Base-by-base conservation (phyloP, 352 stramenopile species). In the Phytopythium boreale region DNA sequence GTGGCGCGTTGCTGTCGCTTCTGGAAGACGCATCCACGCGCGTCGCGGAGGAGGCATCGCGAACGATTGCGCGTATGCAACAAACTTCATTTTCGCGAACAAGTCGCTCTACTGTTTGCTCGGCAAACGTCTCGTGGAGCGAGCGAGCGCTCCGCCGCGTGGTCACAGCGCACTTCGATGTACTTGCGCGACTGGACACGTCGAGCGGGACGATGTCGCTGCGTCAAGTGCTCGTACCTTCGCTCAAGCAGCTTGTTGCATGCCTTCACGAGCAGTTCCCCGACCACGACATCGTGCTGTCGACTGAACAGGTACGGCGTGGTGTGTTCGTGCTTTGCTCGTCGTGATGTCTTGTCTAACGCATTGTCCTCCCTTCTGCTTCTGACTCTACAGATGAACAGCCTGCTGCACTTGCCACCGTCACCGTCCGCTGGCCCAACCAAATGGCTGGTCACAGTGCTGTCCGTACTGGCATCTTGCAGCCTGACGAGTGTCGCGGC, bases 141-240 rank as follows among this genome's bases (percentile, higher is more conserved):
- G 70, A 79, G 55, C 62, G 61, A 58, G 70, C 51, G 10, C 37
- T 87, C 44, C 74, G 82, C n/a, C 79, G 76, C 4, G 50, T 66
- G 12, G 83, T 87, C 31, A 69, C 72, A 0, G 72, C 79, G 14
- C 80, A 89, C 62, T 72, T 90, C 24, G 80, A 90, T 22, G 62
- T 85, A 22, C 68, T 84, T 12, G 62, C 73, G 4, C 65, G 64
- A 61, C 37, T 62, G 41, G 68, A 56, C 2, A 19, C 22, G 6
- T 22, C 26, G 6, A 29, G 29, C 53, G 31, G 20, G 37, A 15
- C 14, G 50, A 22, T 56, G 20, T 24, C 64, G 22, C 52, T 74
- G 14, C 64, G 66, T 17, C 62, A 50, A 7, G 62, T 71, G 22
- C 64, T 80, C n/a, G 51, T 75, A 4, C 49, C 62, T 2, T 79